Conservation (phyloP, 176 grass and related monocot genomes). For the Aechmea fasciata region DNA sequence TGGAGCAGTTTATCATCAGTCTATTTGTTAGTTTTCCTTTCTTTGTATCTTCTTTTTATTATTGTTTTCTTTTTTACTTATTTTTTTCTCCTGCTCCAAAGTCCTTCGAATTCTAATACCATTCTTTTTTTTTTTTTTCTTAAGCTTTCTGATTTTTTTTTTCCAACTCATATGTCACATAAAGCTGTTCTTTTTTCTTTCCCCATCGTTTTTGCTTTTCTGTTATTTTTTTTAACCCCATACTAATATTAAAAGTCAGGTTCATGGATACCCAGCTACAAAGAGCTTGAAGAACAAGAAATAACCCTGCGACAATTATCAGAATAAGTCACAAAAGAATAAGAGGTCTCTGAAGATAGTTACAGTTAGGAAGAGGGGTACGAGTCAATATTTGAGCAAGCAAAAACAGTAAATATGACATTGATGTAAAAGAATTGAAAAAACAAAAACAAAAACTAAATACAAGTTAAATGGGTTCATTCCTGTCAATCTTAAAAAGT, state of each 20-base stretch:
- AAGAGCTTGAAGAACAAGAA: conserved; percentile 48
- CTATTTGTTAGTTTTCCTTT: conserved; percentile 11
- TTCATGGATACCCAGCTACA: conserved; percentile 23
- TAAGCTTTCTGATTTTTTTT: conserved; percentile 15
- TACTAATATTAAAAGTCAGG: conserved; percentile 24
- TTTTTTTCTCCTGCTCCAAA: conserved; percentile 2
- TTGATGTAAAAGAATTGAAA: neutral
- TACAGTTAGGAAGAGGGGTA: conserved; percentile 13
- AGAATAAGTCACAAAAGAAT: conserved; percentile 44
- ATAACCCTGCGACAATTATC: conserved; percentile 57
- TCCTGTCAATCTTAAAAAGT: too few relatives aligned
- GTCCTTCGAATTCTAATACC: neutral
- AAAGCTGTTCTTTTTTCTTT: neutral
- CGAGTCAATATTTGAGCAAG: neutral
- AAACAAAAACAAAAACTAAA: neutral
- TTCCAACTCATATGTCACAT: neutral
- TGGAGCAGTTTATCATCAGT: too few relatives aligned
- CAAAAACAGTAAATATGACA: neutral
- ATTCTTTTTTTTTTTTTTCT: conserved; percentile 10
- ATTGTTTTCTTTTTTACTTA: conserved; percentile 17
- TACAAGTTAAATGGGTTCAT: neutral
- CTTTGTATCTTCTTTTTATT: neutral
- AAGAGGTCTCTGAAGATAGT: conserved; percentile 13
- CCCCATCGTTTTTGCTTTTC: neutral
- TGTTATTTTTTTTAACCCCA: conserved; percentile 27